phyloP scores from a whole-genome alignment of 2,329 filamentous ascomycete species.

The Trichoderma asperellum region DNA sequence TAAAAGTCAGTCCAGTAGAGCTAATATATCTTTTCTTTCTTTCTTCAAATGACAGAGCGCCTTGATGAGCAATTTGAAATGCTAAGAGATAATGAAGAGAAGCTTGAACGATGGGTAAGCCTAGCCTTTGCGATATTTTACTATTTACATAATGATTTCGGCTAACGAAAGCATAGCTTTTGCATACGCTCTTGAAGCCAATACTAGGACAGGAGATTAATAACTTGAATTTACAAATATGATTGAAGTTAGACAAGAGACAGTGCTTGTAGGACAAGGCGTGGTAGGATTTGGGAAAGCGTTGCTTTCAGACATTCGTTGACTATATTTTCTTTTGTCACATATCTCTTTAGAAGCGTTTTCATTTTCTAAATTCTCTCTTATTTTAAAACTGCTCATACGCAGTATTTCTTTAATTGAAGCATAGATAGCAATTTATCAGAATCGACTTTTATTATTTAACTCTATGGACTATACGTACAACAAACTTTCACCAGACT shows the following conservation, averaged over 20 bases:
- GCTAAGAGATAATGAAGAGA: slow-evolving; percentile 10
- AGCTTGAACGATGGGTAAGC: slow-evolving; percentile 28
- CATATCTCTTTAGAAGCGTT: not conserved
- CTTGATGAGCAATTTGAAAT: slow-evolving; percentile 23
- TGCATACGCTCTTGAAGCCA: slow-evolving; percentile 9
- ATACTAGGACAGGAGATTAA: not conserved
- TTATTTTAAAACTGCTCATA: not conserved
- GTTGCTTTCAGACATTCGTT: not conserved
- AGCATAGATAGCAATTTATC: not conserved
- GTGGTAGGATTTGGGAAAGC: not conserved
- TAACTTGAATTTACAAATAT: not conserved
- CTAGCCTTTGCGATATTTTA: not conserved
- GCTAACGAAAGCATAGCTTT: not conserved
- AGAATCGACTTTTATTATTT: too few relatives aligned
- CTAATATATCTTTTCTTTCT: not conserved
- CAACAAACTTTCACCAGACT: too few relatives aligned
- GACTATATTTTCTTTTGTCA: not conserved
- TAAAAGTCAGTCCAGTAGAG: not conserved
- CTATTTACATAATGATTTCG: too few relatives aligned
- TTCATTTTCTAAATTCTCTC: not conserved
- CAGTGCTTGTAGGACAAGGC: not conserved
- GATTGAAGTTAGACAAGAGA: not conserved
- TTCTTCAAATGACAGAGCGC: not conserved
- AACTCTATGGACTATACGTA: too few relatives aligned
- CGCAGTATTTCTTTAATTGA: not conserved